Evolutionary conservation across 495 filamentous ascomycete species (phyloP).

Genomic region (Neurospora sublineolata): DNA sequence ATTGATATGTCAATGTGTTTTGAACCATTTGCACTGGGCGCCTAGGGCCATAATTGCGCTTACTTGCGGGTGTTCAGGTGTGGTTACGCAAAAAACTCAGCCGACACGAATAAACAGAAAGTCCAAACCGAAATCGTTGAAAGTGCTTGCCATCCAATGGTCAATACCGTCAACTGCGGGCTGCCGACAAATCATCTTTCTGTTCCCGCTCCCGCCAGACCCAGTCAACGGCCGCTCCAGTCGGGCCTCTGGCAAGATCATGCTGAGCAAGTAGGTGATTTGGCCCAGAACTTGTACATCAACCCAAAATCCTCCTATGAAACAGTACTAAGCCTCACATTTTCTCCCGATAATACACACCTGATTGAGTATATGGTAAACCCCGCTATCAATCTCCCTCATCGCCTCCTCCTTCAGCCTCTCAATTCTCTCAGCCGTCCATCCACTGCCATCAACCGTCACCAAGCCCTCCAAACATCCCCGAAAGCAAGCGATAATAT

Average conservation of each 20-base stretch:
- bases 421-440: constrained; percentile 7
- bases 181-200: background rate
- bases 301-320: too few species aligned
- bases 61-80: too few species aligned
- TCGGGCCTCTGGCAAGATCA: background rate
- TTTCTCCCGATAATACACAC: constrained; percentile 7
- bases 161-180: background rate
- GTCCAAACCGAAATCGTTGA: background rate
- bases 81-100: background rate
- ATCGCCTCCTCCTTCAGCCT: constrained; percentile 3
- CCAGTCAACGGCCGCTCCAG: background rate
- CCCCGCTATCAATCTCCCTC: constrained; percentile 5
- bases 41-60: too few species aligned
- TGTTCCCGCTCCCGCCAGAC: background rate
- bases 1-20: too few species aligned
- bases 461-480: constrained; percentile 10
- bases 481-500: constrained; percentile 8
- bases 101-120: background rate
- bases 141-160: background rate
- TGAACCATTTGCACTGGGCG: background rate
- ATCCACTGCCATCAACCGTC: constrained; percentile 5
- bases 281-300: too few species aligned
- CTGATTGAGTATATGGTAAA: constrained; percentile 13
- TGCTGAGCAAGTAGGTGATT: too few species aligned
- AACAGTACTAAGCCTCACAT: background rate